A percentile compares a stretch with the other conserved stretches of the same genome.
phyloP scores from a whole-genome alignment of 768 basidiomycete genomes.

The Roridomyces roridus region DNA sequence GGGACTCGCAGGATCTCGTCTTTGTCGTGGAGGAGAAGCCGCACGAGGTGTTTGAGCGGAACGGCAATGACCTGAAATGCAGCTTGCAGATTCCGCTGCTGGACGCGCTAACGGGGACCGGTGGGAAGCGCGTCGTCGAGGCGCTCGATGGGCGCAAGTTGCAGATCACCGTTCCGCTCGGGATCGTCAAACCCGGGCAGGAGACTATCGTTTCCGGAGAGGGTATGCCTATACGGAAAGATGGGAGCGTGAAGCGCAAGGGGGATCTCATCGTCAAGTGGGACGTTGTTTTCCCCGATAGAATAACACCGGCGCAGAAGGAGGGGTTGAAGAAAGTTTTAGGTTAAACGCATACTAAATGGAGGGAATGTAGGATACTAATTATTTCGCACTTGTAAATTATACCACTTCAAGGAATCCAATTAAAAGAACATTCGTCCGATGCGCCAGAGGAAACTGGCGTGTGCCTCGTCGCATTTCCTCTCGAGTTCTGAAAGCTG shows the following conservation, averaged over 20 bases:
- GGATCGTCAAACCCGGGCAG: slow-evolving; percentile 79
- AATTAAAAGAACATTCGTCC: no score
- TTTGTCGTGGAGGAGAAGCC: slow-evolving; percentile 98
- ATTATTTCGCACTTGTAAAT: no score
- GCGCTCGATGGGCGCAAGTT: slow-evolving; percentile 82
- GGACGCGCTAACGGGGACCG: slow-evolving; percentile 76
- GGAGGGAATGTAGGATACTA: no score
- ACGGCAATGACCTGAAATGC: slow-evolving; percentile 80
- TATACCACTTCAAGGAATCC: neutral
- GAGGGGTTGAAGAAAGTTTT: slow-evolving; percentile 78
- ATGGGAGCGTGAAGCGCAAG: slow-evolving; percentile 68
- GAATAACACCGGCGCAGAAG: slow-evolving; percentile 78
- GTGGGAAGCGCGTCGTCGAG: slow-evolving; percentile 62
- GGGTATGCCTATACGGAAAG: slow-evolving; percentile 92
- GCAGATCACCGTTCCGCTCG: slow-evolving; percentile 68
- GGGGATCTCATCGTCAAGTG: slow-evolving; percentile 86
- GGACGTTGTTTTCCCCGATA: slow-evolving; percentile 86
- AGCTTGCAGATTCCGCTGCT: slow-evolving; percentile 73
- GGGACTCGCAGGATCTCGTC: slow-evolving; percentile 88
- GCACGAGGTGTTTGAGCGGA: slow-evolving; percentile 75
- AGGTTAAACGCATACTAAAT: slow-evolving; percentile 31
- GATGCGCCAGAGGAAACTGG: no score
- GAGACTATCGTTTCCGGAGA: slow-evolving; percentile 75
- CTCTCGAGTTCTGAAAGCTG: slow-evolving; percentile 21
- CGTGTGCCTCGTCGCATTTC: slow-evolving; percentile 4